Conservation (phyloP, 805 yeast species). For the Candida nonsorbophila region DNA sequence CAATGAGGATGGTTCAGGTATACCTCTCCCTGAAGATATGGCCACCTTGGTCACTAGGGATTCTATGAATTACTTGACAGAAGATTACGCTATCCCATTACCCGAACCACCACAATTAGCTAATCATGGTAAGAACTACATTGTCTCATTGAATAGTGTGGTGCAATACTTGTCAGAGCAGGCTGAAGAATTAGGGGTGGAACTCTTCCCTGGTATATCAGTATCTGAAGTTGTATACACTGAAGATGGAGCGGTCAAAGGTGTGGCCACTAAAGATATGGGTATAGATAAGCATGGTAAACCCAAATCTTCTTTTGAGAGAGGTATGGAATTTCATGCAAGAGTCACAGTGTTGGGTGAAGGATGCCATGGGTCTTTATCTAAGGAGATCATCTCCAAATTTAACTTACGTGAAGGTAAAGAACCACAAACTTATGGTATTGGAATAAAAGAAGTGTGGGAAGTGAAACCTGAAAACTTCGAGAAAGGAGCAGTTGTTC, state of each 20-base stretch:
- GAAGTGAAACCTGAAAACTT: constrained; percentile 81
- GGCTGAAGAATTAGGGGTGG: constrained; percentile 94
- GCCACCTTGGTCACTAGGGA: constrained; percentile 75
- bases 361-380: constrained; percentile 96
- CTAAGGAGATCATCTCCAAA: constrained; percentile 69
- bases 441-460: constrained; percentile 97
- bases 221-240: constrained; percentile 70
- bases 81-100: constrained; percentile 55
- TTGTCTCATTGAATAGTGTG: constrained; percentile 77
- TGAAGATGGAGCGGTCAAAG: constrained; percentile 57
- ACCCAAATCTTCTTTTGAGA: constrained; percentile 81
- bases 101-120: constrained; percentile 94
- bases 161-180: constrained; percentile 77
- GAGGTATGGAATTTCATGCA: constrained; percentile 97
- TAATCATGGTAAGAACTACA: constrained; percentile 76
- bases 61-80: constrained; percentile 64
- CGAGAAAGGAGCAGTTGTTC: constrained; percentile 75
- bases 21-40: constrained; percentile 73
- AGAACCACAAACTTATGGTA: constrained; percentile 85
- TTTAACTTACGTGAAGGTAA: constrained; percentile 61
- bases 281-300: constrained; percentile 73
- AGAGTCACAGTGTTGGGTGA: constrained; percentile 87
- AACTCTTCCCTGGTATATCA: constrained; percentile 84
- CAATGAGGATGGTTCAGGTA: constrained; percentile 48
- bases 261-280: constrained; percentile 92